Conservation (phyloP, 2,329 filamentous ascomycete genomes). For the Hypoxylon sp. region DNA sequence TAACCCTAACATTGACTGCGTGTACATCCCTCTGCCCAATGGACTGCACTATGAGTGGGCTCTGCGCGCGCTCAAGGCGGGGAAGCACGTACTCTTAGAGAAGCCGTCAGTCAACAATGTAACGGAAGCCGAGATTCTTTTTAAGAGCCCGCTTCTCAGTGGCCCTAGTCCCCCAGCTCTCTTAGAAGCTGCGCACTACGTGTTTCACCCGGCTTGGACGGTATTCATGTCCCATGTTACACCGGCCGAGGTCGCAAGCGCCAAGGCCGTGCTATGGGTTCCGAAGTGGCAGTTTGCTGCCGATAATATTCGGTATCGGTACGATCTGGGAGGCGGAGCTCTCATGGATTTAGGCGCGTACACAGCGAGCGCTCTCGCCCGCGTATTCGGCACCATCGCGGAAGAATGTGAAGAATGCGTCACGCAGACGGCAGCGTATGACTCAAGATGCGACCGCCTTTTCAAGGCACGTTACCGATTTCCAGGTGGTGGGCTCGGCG, state of each 20-base stretch:
- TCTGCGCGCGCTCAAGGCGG: conserved; percentile 61
- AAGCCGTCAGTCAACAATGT: conserved; percentile 66
- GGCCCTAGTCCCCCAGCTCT: conserved; percentile 60
- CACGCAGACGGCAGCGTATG: conserved; percentile 43
- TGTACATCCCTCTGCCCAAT: conserved; percentile 66
- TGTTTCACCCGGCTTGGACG: conserved; percentile 65
- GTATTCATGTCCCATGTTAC: conserved; percentile 59
- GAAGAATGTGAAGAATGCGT: conserved; percentile 53
- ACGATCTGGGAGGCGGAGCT: conserved; percentile 59
- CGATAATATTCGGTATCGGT: conserved; percentile 62
- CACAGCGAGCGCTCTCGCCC: conserved; percentile 51
- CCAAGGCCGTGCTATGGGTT: conserved; percentile 51
- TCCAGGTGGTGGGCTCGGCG: conserved; percentile 53
- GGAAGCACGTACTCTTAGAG: conserved; percentile 70
- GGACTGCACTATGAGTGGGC: conserved; percentile 64
- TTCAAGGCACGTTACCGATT: conserved; percentile 55
- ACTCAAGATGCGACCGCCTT: conserved; percentile 50
- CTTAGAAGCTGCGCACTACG: conserved; percentile 68
- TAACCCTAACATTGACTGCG: conserved; percentile 61
- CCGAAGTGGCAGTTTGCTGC: conserved; percentile 53
- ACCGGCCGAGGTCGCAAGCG: conserved; percentile 56
- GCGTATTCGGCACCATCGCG: conserved; percentile 54
- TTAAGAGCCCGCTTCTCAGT: conserved; percentile 56
- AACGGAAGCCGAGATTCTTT: conserved; percentile 61
- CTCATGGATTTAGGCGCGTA: conserved; percentile 59